A percentile compares a stretch with the other conserved stretches of the same genome.
Evolutionary conservation across 495 filamentous ascomycete species (phyloP).

Genomic region (Penicillium paxilli): DNA sequence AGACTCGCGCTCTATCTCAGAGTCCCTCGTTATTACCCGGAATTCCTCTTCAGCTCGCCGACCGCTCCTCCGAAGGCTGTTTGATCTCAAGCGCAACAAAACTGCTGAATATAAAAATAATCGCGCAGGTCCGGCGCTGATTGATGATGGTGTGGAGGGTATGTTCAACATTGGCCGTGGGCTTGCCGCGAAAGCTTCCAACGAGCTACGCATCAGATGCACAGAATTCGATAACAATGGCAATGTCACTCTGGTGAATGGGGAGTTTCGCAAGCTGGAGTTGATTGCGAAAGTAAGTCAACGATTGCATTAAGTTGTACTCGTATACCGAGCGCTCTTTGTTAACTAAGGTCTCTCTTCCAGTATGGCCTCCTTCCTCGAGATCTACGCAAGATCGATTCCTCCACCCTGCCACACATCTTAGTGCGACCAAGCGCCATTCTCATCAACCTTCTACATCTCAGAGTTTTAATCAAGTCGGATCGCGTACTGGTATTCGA

Average conservation of each 20-base stretch:
- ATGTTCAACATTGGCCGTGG: constrained; percentile 56
- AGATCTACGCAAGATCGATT: constrained; percentile 96
- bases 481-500: constrained; percentile 95
- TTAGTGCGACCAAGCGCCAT: constrained; percentile 93
- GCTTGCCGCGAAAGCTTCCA: constrained; percentile 67
- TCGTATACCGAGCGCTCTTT: too few species aligned
- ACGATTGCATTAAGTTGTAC: too few species aligned
- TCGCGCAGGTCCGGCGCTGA: constrained; percentile 22
- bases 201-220: constrained; percentile 82
- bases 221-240: constrained; percentile 93
- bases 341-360: neutral
- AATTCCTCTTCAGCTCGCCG: constrained; percentile 42
- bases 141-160: constrained; percentile 40
- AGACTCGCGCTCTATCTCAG: neutral
- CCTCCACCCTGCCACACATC: constrained; percentile 95
- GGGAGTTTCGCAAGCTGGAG: constrained; percentile 96
- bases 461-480: constrained; percentile 90
- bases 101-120: constrained; percentile 23
- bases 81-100: constrained; percentile 42
- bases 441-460: constrained; percentile 88
- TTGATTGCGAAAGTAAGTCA: constrained; percentile 87
- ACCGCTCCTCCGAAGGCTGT: constrained; percentile 58
- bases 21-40: constrained; percentile 25
- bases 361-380: constrained; percentile 95
- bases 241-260: constrained; percentile 91